phyloP scores from a whole-genome alignment of 805 yeast species.

The Kodamaea hsintzibuensis region DNA sequence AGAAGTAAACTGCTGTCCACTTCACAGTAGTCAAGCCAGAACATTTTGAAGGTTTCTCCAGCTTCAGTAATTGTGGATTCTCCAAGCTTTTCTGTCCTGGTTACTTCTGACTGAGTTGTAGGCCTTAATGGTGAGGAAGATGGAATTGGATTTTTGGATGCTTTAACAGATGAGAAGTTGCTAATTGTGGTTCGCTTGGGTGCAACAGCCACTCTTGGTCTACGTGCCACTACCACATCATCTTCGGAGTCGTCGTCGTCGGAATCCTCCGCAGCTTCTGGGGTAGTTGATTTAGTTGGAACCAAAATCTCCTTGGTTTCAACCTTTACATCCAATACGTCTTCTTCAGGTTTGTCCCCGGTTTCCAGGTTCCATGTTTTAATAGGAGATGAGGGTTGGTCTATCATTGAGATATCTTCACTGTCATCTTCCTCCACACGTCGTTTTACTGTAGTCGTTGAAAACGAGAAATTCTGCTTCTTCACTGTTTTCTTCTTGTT shows the following conservation, averaged over 20 bases:
- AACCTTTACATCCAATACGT: conserved; percentile 10
- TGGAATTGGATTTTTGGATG: conserved; percentile 20
- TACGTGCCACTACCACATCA: conserved; percentile 53
- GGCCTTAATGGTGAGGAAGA: conserved; percentile 23
- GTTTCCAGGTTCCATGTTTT: conserved; percentile 13
- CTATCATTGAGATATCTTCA: conserved; percentile 17
- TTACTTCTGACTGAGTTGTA: conserved; percentile 17
- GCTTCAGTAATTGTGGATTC: conserved; percentile 21
- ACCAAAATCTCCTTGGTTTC: conserved; percentile 1
- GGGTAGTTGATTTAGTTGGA: conserved; percentile 6
- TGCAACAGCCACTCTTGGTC: conserved; percentile 49
- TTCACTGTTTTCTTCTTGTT: conserved; percentile 17
- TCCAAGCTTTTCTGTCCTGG: conserved; percentile 37
- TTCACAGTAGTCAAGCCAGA: conserved; percentile 89
- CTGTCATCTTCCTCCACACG: conserved; percentile 27
- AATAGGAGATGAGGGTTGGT: conserved; percentile 41
- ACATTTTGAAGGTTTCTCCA: conserved; percentile 58
- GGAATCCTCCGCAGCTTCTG: conserved; percentile 26
- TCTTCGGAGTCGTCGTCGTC: conserved; percentile 53
- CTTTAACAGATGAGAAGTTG: conserved; percentile 42
- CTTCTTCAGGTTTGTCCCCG: conserved; percentile 3
- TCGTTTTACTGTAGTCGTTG: conserved; percentile 25
- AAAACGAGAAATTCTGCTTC: conserved; percentile 28
- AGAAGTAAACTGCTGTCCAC: conserved; percentile 65
- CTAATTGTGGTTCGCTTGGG: conserved; percentile 37